Conservation (phyloP, 768 basidiomycete genomes). For the Suillus variegatus region DNA sequence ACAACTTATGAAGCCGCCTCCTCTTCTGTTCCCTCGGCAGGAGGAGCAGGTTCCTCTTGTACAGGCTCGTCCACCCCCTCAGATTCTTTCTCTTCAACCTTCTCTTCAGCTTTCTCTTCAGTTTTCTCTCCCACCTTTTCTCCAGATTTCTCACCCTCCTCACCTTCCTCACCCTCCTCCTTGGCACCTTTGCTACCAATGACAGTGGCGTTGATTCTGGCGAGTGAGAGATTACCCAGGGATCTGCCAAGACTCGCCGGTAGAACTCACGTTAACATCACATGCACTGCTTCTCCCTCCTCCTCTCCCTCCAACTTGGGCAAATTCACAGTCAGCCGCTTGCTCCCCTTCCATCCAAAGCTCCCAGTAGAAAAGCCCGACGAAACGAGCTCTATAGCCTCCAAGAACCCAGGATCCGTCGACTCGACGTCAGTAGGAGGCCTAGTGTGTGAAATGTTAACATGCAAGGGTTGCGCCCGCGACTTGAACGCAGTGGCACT, state of each 20-base stretch:
- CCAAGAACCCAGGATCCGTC: slow-evolving; percentile 63
- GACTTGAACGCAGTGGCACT: slow-evolving; percentile 56
- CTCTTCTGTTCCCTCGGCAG: slow-evolving; percentile 14
- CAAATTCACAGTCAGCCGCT: slow-evolving; percentile 66
- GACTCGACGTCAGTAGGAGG: slow-evolving; percentile 40
- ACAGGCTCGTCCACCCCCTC: slow-evolving; percentile 23
- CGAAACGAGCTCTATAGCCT: slow-evolving; percentile 55
- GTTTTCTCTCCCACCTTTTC: slow-evolving; percentile 25
- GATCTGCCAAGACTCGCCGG: background rate
- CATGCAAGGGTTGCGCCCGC: slow-evolving; percentile 69
- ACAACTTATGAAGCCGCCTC: slow-evolving; percentile 7
- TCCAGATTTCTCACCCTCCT: slow-evolving; percentile 31
- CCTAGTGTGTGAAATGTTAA: slow-evolving; percentile 67
- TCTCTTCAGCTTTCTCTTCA: slow-evolving; percentile 29
- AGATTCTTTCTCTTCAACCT: slow-evolving; percentile 23
- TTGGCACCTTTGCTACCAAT: slow-evolving; percentile 63
- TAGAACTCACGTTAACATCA: slow-evolving; percentile 68
- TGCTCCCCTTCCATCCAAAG: slow-evolving; percentile 84
- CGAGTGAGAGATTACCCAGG: slow-evolving; percentile 2
- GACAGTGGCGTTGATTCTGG: slow-evolving; percentile 79
- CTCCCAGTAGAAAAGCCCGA: slow-evolving; percentile 71
- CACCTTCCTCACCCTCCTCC: slow-evolving; percentile 37
- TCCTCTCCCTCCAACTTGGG: slow-evolving; percentile 47
- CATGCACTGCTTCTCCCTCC: slow-evolving; percentile 66
- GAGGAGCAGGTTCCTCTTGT: slow-evolving; percentile 19